Evolutionary conservation across 495 filamentous ascomycete species (phyloP), one percentile per base, ranked within the genome.

Genomic region (Apiosordaria backusii): DNA sequence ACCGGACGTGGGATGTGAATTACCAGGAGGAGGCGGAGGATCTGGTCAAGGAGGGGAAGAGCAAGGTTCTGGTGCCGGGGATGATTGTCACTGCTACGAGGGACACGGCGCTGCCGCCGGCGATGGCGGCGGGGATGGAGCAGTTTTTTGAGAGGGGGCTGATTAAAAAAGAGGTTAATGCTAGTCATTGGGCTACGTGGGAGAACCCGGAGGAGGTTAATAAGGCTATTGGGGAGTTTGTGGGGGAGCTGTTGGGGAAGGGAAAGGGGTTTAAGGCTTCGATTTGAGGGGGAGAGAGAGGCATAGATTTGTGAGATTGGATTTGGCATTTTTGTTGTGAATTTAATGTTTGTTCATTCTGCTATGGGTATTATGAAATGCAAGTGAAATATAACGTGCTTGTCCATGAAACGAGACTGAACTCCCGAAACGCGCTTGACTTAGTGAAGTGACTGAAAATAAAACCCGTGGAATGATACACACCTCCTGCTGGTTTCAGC

Each of bases 41-140:
- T 71, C 70, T 84, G 57, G 69, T 71, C 5, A 74, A 76, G 63
- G 25, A 58, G 60, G 66, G 70, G 21, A 65, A 68, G 71, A 67
- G 61, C 4, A 76, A 65, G 61, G 83, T 96, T 67, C 80, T 84
- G 19, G 78, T 87, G 57, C 94, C 94, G 13, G 80, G 86, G 10
- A 81, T 97, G 67, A 89, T 93, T 71, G 82, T 99, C 60, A 82
- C 84, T 65, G 93, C 90, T 0, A 82, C 80, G n/a, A 81, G 82
- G 45, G 92, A 97, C 68, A 59, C 45, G 4, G 89, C 88, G 40
- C 76, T 97, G 62, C 88, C 86, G 40, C 87, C 91, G 2, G 76
- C 77, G 19, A 81, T 97, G 81, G 80, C 86, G 2, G 80, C 77
- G 13, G 83, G 84, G 0, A 96, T 96, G 91, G 84, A 86, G 19